Evolutionary conservation across 129 eudicot species (phyloP).

Genomic region (Chrysanthemum lavandulifolium): DNA sequence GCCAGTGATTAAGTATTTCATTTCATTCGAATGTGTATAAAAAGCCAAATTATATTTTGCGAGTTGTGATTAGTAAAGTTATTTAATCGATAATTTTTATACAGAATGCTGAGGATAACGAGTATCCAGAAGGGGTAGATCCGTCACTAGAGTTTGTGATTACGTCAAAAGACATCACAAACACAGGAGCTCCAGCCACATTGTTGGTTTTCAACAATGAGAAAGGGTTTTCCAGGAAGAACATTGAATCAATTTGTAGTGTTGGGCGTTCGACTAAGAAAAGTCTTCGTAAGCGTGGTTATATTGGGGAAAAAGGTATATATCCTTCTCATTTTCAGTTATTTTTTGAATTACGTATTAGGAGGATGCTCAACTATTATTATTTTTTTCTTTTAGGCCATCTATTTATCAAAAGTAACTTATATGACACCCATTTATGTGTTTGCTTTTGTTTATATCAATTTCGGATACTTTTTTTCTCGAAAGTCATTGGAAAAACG

Average conservation of each 20-base stretch:
- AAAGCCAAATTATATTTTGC: too few relatives aligned
- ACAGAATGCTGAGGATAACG: slow-evolving; percentile 68
- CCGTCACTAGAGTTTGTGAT: slow-evolving; percentile 55
- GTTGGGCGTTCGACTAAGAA: slow-evolving; percentile 63
- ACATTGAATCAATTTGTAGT: slow-evolving; percentile 54
- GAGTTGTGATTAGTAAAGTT: background rate
- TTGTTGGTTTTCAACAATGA: slow-evolving; percentile 61
- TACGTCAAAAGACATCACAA: slow-evolving; percentile 55
- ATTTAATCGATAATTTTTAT: background rate
- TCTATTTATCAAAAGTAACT: too few relatives aligned
- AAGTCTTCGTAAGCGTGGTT: slow-evolving; percentile 47
- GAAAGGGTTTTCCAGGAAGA: slow-evolving; percentile 41
- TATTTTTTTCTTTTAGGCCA: too few relatives aligned
- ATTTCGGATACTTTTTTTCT: too few relatives aligned
- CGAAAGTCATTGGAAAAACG: too few relatives aligned
- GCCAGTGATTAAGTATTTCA: too few relatives aligned
- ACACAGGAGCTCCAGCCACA: slow-evolving; percentile 39
- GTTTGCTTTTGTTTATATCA: too few relatives aligned
- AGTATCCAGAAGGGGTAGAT: slow-evolving; percentile 46
- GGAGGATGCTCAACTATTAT: too few relatives aligned
- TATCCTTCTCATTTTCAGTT: background rate
- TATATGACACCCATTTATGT: too few relatives aligned
- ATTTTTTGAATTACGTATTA: background rate
- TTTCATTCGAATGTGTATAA: too few relatives aligned
- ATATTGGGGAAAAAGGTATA: slow-evolving; percentile 66